Percentiles rank a stretch among this genome's conserved stretches.
Conservation (phyloP, 2,329 filamentous ascomycete species). For the Ramichloridium luteum region DNA sequence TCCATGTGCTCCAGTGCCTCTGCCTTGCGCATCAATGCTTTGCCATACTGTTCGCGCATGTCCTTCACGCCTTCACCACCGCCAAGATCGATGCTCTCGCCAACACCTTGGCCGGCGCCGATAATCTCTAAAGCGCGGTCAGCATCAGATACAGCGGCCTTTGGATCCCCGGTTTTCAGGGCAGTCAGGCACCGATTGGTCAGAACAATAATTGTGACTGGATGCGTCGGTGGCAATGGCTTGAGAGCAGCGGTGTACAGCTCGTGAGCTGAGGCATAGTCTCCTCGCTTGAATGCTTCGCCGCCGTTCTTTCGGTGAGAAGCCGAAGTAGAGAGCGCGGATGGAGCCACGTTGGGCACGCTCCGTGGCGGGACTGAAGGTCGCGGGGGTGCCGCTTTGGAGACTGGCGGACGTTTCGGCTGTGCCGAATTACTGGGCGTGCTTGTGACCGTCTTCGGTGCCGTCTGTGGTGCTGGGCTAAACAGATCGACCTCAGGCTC, state of each 20-base stretch:
- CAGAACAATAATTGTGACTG: constrained; percentile 74
- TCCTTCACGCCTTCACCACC: constrained; percentile 53
- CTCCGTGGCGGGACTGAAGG: constrained; percentile 42
- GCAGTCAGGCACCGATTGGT: constrained; percentile 85
- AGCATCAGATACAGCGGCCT: constrained; percentile 72
- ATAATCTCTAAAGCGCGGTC: constrained; percentile 71
- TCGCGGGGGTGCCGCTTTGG: constrained; percentile 25
- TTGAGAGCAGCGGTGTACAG: constrained; percentile 69
- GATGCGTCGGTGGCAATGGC: constrained; percentile 64
- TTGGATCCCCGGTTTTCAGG: constrained; percentile 84
- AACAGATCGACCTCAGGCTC: constrained; percentile 26
- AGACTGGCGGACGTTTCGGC: constrained; percentile 3
- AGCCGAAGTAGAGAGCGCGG: constrained; percentile 63
- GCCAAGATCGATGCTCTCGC: constrained; percentile 62
- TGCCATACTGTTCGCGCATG: constrained; percentile 88
- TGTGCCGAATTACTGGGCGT: too few species aligned
- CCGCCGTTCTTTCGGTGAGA: constrained; percentile 68
- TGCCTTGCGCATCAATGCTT: constrained; percentile 86
- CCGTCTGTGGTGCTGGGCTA: constrained; percentile 19
- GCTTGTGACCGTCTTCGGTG: too few species aligned
- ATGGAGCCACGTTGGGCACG: constrained; percentile 55
- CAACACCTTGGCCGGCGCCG: constrained; percentile 63
- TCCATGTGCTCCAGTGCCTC: constrained; percentile 94
- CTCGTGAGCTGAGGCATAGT: constrained; percentile 75
- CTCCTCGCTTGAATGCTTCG: constrained; percentile 84